These are phyloP conservation scores for Neofusicoccum umdonicola DNA, from an alignment of 2,329 filamentous ascomycete genomes.

Conservation along the genomic window DNA sequence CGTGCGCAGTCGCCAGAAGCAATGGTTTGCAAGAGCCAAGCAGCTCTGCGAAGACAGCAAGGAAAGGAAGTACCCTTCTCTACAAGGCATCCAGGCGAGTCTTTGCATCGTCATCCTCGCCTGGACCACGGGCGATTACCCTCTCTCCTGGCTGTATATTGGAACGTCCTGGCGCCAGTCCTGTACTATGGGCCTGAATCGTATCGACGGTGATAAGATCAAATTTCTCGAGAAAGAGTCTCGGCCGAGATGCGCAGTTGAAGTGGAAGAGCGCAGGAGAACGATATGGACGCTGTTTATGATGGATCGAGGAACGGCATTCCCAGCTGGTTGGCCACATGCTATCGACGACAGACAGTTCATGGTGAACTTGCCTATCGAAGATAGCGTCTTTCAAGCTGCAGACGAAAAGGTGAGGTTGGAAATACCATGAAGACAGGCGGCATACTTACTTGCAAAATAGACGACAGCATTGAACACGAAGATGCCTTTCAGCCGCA, in stretches of 20 bases:
- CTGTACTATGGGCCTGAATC: conserved; percentile 29
- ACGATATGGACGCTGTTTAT: conserved; percentile 33
- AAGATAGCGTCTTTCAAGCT: conserved; percentile 21
- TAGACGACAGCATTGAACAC: background rate
- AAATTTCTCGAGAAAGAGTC: background rate
- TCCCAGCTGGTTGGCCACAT: conserved; percentile 30
- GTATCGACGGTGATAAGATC: conserved; percentile 24
- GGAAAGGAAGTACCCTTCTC: conserved; percentile 21
- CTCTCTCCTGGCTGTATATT: conserved; percentile 28
- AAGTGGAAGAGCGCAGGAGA: conserved; percentile 30
- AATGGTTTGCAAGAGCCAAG: conserved; percentile 32
- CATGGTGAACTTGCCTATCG: conserved; percentile 30
- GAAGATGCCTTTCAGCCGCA: conserved; percentile 25
- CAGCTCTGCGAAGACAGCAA: conserved; percentile 27
- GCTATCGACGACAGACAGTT: conserved; percentile 32
- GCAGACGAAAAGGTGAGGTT: background rate
- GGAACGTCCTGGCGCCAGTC: conserved; percentile 35
- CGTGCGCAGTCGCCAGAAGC: conserved; percentile 22
- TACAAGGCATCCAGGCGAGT: conserved; percentile 29
- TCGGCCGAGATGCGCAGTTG: conserved; percentile 19
- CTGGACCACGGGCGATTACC: conserved; percentile 29
- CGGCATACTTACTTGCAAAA: background rate
- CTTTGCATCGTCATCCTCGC: conserved; percentile 27
- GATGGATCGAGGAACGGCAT: conserved; percentile 28
- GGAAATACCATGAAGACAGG: background rate